These are phyloP conservation scores for Aquanectria penicillioides DNA, from an alignment of 2,329 filamentous ascomycete species.

Conservation along the genomic window DNA sequence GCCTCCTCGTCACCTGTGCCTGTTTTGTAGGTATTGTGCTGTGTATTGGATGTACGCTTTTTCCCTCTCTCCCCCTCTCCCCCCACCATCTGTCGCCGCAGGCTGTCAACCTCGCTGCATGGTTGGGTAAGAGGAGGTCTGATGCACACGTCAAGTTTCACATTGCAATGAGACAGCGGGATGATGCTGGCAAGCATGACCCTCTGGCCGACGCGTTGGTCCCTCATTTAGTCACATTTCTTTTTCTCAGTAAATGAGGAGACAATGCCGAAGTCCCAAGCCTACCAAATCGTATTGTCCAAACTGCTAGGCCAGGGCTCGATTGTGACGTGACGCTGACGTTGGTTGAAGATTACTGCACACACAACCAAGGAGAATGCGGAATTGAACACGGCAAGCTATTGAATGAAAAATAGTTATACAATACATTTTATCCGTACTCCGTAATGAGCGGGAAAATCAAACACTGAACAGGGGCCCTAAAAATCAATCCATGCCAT, in stretches of 20 bases:
- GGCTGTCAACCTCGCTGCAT: not conserved
- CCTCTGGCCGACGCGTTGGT: not conserved
- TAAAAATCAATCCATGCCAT: too few relatives aligned
- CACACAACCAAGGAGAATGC: too few relatives aligned
- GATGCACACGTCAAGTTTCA: slow-evolving; percentile 5
- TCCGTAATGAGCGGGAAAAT: too few relatives aligned
- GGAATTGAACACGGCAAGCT: too few relatives aligned
- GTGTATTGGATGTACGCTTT: too few relatives aligned
- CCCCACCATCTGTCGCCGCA: not conserved
- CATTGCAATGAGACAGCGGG: not conserved
- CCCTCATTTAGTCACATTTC: not conserved
- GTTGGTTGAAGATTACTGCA: too few relatives aligned
- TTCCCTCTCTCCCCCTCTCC: not conserved
- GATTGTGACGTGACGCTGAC: too few relatives aligned
- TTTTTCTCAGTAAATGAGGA: not conserved
- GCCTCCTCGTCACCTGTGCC: too few relatives aligned
- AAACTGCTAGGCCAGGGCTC: not conserved
- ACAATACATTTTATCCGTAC: too few relatives aligned
- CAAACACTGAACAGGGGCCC: too few relatives aligned
- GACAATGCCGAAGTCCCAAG: not conserved
- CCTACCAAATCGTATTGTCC: not conserved
- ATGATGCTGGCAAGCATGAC: not conserved
- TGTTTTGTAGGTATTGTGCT: too few relatives aligned
- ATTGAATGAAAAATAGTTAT: too few relatives aligned
- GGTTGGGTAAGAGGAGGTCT: not conserved